Percentiles rank a stretch among this genome's conserved stretches.
Conservation (phyloP, 768 basidiomycete genomes). For the Fomitopsis serialis region DNA sequence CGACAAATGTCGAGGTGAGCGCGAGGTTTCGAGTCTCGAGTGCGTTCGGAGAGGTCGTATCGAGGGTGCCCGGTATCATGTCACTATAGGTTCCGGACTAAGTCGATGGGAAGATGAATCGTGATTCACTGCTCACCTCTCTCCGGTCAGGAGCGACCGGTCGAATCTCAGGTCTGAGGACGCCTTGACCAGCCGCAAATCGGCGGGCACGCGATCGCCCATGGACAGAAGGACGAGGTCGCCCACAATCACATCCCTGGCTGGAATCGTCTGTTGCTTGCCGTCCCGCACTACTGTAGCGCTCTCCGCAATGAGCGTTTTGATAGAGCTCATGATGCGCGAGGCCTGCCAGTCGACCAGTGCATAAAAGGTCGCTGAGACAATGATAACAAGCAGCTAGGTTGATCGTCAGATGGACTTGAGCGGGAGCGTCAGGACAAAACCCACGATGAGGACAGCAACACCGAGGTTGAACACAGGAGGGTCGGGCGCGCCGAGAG, state of each 20-base stretch:
- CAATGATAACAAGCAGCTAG: constrained; percentile 36
- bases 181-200: constrained; percentile 58
- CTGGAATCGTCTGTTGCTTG: constrained; percentile 37
- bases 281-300: constrained; percentile 57
- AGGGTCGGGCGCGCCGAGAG: constrained; percentile 52
- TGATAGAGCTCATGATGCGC: constrained; percentile 57
- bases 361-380: constrained; percentile 44
- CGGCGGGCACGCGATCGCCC: constrained; percentile 69
- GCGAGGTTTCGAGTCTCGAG: constrained; percentile 52
- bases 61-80: constrained; percentile 39
- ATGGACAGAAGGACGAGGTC: constrained; percentile 59
- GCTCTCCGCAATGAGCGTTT: constrained; percentile 60
- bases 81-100: constrained; percentile 29
- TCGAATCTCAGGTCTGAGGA: constrained; percentile 59
- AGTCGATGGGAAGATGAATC: constrained; percentile 12
- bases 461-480: constrained; percentile 52
- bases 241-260: constrained; percentile 58
- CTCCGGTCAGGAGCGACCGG: constrained; percentile 60
- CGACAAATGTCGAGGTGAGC: constrained; percentile 49
- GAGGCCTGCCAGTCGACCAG: constrained; percentile 51
- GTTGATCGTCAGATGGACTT: constrained; percentile 45
- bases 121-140: constrained; percentile 35
- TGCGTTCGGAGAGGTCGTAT: constrained; percentile 27
- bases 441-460: constrained; percentile 44
- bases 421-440: constrained; percentile 32